These are phyloP conservation scores for Phytophthora hybrid DNA, from an alignment of 352 stramenopile species.

Conservation along the genomic window DNA sequence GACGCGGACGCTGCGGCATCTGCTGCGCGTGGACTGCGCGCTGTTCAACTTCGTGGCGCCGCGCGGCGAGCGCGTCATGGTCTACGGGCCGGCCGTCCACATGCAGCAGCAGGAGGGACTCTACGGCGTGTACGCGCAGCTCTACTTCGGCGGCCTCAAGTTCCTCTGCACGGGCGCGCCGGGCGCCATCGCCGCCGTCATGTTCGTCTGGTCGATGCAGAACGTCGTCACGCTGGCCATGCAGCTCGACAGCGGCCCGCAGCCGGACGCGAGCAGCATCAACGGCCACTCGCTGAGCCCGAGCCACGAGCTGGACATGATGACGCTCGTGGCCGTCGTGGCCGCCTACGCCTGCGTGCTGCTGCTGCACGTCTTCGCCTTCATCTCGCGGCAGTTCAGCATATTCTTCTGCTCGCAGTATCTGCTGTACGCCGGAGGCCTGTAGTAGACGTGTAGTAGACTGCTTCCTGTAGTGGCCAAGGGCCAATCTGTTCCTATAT, in stretches of 20 bases:
- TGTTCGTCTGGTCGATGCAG: conserved; percentile 63
- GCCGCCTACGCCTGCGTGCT: conserved; percentile 60
- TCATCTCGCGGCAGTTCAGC: conserved; percentile 67
- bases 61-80: conserved; percentile 50
- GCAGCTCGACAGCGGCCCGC: conserved; percentile 10
- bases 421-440: conserved; percentile 48
- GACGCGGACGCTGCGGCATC: conserved; percentile 38
- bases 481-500: no score
- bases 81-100: conserved; percentile 51
- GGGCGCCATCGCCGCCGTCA: conserved; percentile 43
- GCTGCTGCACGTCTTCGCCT: conserved; percentile 60
- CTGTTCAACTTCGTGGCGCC: conserved; percentile 76
- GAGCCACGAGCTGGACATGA: conserved; percentile 51
- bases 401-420: conserved; percentile 82
- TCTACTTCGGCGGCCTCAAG: conserved; percentile 71
- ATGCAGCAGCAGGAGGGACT: conserved; percentile 41
- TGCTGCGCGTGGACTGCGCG: conserved; percentile 52
- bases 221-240: conserved; percentile 38
- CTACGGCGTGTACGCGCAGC: conserved; percentile 53
- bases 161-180: conserved; percentile 58
- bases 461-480: background rate
- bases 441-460: no score
- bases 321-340: conserved; percentile 52
- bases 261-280: conserved; percentile 1
- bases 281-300: conserved; percentile 33